Evolutionary conservation across 495 filamentous ascomycete species (phyloP), one percentile per base, ranked within the genome.

Genomic region (Penicillium manginii): DNA sequence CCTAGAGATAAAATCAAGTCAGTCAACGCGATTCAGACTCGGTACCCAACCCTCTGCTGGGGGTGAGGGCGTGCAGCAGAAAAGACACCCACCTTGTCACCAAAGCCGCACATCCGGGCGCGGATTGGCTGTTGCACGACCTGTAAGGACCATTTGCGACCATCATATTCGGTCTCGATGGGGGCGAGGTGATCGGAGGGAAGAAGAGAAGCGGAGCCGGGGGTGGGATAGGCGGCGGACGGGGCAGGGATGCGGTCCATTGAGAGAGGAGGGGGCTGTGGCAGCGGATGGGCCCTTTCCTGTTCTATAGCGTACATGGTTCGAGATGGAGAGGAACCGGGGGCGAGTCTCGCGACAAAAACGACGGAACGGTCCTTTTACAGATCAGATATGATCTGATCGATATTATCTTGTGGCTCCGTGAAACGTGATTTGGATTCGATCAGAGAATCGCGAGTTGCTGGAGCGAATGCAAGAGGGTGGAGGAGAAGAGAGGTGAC

Each of bases 41-140:
- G 26, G 6, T 29, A 8, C 26, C 26, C 26, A 8, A 29, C 26
- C 26, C 26, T 29, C 26, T 1, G 26, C 26, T 17, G 19, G 12
- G 21, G 29, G 10, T 15, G 35, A 7, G 35, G 35, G 35, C 12
- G 35, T 14, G 35, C 26, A 29, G 26, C 35, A 22, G 50, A 40
- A 57, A 50, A 5, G 52, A 52, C 23, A 66, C 79, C 35, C 71
- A 96, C 92, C 84, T 98, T 98, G 73, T 98, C 94, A 54, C 94
- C 94, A 79, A 97, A 98, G 2, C 94, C 94, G 79, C 94, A 98
- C 94, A 98, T 98, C 50, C 94, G 90, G 61, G 94, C 94, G 53
- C 94, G 88, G 60, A 91, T 81, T 50, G 94, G 94, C 69, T 98
- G 94, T 74, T 98, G 94, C 53, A 91, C 88, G 54, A 97, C 90